Conservation (phyloP, 176 grass and related monocot genomes). For the Carex parvula region DNA sequence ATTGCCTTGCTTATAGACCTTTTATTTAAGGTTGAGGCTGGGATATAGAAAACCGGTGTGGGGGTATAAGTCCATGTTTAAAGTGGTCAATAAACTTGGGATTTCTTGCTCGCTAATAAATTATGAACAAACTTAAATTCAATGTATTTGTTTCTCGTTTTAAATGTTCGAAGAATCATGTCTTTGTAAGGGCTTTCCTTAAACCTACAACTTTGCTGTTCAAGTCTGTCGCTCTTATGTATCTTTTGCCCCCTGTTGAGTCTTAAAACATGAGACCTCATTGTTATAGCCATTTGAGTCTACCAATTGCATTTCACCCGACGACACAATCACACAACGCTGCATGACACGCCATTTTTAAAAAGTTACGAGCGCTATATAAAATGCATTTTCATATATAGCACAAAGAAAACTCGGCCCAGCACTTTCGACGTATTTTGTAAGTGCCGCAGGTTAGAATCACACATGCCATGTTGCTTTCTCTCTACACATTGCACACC, state of each 20-base stretch:
- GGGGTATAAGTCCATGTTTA: constrained; percentile 8
- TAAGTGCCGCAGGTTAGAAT: too few species aligned
- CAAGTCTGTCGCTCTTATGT: background rate
- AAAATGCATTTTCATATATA: too few species aligned
- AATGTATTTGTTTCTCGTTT: background rate
- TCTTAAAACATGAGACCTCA: background rate
- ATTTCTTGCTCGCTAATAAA: constrained; percentile 6
- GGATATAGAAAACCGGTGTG: background rate
- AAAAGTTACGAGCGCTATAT: too few species aligned
- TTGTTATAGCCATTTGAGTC: background rate
- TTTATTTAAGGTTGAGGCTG: background rate
- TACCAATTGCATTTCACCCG: background rate
- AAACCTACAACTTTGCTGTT: background rate
- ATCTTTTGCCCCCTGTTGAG: background rate
- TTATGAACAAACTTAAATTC: constrained; percentile 1
- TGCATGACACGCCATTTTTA: too few species aligned
- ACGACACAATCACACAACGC: too few species aligned
- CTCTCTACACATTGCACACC: too few species aligned
- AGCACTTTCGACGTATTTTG: too few species aligned
- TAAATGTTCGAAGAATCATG: background rate
- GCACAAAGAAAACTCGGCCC: too few species aligned
- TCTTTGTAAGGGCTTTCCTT: background rate
- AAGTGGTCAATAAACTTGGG: background rate
- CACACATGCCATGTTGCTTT: too few species aligned
- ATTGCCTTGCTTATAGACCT: background rate